These are phyloP conservation scores for Atkinsonella hypoxylon DNA, from an alignment of 2,329 filamentous ascomycete genomes.

Conservation along the genomic window DNA sequence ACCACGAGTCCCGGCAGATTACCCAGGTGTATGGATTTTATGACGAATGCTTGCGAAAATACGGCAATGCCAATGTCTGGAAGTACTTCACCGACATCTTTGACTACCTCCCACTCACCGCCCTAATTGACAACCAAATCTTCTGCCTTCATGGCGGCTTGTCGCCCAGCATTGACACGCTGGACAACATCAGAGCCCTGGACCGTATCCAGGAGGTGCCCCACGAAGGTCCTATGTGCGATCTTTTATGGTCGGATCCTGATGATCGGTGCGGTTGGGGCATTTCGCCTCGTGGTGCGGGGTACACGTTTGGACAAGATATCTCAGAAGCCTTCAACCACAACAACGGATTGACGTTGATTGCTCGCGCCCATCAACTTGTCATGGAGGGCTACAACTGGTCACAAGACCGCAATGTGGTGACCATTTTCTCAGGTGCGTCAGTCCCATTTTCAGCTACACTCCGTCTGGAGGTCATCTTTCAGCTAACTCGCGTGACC, in stretches of 20 bases:
- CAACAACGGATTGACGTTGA: constrained; percentile 92
- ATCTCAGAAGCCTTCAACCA: constrained; percentile 99
- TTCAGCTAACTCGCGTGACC: constrained; percentile 6
- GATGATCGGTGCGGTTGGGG: constrained; percentile 96
- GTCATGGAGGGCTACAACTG: constrained; percentile 99
- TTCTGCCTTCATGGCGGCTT: constrained; percentile 97
- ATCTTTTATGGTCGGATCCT: constrained; percentile 94
- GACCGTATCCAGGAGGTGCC: constrained; percentile 98
- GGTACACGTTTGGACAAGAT: constrained; percentile 92
- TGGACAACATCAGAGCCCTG: constrained; percentile 89
- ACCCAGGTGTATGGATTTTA: constrained; percentile 99
- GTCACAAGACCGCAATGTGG: constrained; percentile 96
- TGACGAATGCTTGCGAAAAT: constrained; percentile 97
- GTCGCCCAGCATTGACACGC: constrained; percentile 88
- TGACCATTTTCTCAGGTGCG: constrained; percentile 93
- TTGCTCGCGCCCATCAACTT: constrained; percentile 92
- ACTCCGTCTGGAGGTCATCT: neutral
- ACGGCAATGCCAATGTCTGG: constrained; percentile 98
- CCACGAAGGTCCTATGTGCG: constrained; percentile 96
- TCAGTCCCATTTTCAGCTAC: constrained; percentile 12
- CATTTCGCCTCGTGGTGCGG: constrained; percentile 86
- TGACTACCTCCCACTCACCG: constrained; percentile 93
- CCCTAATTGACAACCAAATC: constrained; percentile 97
- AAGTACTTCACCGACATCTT: constrained; percentile 99
- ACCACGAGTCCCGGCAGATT: constrained; percentile 98